Percentiles rank a stretch among this genome's conserved stretches.
Evolutionary conservation across 163 green algal genomes (phyloP).

Genomic region (Scenedesmus sp.): DNA sequence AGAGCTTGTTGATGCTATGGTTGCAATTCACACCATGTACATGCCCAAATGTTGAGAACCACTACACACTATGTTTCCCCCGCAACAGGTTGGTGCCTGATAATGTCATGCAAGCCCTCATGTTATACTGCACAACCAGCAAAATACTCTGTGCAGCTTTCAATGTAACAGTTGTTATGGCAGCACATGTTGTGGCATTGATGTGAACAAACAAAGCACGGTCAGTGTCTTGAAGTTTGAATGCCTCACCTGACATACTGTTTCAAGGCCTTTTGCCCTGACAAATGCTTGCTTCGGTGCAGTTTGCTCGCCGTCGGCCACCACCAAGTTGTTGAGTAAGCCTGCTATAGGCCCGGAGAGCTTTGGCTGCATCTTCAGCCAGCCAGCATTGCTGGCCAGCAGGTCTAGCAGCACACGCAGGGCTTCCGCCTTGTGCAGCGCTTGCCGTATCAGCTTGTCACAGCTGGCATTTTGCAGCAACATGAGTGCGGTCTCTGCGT

Average conservation of each 20-base stretch:
- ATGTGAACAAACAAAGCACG: too few species aligned
- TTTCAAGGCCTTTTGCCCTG: constrained; percentile 23
- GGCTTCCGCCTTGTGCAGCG: constrained; percentile 2
- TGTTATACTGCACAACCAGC: too few species aligned
- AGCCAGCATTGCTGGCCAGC: neutral
- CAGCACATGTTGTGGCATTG: too few species aligned
- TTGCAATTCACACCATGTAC: too few species aligned
- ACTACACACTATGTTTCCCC: too few species aligned
- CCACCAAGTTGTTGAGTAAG: constrained; percentile 9
- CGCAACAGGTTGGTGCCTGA: too few species aligned
- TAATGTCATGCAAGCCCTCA: too few species aligned
- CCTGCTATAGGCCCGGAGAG: neutral
- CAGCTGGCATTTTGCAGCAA: constrained; percentile 20
- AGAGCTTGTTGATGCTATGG: too few species aligned
- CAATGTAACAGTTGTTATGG: too few species aligned
- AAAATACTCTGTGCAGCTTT: too few species aligned
- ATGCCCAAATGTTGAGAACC: too few species aligned
- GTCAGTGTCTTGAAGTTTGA: neutral
- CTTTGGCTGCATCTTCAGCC: neutral
- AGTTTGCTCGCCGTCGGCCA: neutral
- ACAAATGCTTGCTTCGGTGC: constrained; percentile 30
- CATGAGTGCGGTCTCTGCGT: constrained; percentile 13
- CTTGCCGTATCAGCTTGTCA: neutral
- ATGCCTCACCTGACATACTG: constrained; percentile 23
- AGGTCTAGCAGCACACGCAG: neutral